These are phyloP conservation scores for Monosporascus sp. DNA, from an alignment of 2,329 filamentous ascomycete genomes.

Conservation along the genomic window DNA sequence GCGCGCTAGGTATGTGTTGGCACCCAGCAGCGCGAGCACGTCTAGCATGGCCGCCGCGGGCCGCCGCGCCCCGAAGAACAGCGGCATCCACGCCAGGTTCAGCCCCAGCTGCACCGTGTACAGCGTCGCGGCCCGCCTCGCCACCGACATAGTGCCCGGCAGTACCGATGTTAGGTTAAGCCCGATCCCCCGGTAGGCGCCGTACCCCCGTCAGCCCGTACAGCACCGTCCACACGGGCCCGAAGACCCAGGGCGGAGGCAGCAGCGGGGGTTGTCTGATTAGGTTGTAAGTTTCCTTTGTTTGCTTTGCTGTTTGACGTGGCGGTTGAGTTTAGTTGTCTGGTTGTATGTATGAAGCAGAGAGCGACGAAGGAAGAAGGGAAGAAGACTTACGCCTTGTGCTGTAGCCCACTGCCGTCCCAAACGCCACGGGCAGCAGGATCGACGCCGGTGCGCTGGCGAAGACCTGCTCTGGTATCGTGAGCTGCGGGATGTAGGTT, in stretches of 20 bases:
- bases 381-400: slow-evolving; percentile 51
- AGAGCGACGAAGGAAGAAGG: not conserved
- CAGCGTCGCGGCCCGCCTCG: slow-evolving; percentile 64
- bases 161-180: too few species aligned
- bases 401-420: slow-evolving; percentile 67
- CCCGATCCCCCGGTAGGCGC: slow-evolving; percentile 69
- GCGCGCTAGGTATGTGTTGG: slow-evolving; percentile 69
- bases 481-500: slow-evolving; percentile 71
- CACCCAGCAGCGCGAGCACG: slow-evolving; percentile 65
- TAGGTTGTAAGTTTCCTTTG: slow-evolving; percentile 56
- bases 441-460: slow-evolving; percentile 67
- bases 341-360: not conserved
- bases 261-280: slow-evolving; percentile 63
- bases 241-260: slow-evolving; percentile 58
- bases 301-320: slow-evolving; percentile 42
- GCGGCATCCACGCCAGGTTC: slow-evolving; percentile 85
- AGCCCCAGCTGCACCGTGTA: slow-evolving; percentile 83
- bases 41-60: slow-evolving; percentile 72
- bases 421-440: slow-evolving; percentile 68
- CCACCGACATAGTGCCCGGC: not conserved
- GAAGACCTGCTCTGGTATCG: slow-evolving; percentile 65
- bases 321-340: slow-evolving; percentile 1
- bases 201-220: slow-evolving; percentile 84
- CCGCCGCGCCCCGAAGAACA: slow-evolving; percentile 77
- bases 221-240: slow-evolving; percentile 61